A percentile compares a stretch with the other conserved stretches of the same genome.
These are phyloP conservation scores for Harrya chromipes DNA, from an alignment of 768 basidiomycete species.

Conservation along the genomic window DNA sequence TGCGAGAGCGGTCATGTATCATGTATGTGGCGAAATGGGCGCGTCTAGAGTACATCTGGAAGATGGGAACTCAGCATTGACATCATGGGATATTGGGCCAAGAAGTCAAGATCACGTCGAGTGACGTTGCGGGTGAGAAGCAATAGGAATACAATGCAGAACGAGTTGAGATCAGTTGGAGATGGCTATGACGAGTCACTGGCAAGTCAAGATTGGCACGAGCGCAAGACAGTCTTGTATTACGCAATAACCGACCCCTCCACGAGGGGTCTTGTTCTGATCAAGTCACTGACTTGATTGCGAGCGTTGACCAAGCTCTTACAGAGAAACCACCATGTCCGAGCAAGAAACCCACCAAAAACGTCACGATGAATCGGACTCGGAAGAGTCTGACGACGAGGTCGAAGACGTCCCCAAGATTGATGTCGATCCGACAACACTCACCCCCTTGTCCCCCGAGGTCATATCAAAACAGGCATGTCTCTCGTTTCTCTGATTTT, in stretches of 20 bases:
- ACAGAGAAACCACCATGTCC: constrained; percentile 46
- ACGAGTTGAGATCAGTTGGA: no score
- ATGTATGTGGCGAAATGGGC: no score
- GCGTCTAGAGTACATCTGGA: no score
- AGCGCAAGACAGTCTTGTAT: no score
- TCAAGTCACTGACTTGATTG: constrained; percentile 17
- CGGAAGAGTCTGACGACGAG: constrained; percentile 60
- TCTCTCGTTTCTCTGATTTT: background rate
- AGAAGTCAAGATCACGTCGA: no score
- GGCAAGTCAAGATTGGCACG: no score
- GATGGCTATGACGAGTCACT: no score
- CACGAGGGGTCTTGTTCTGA: constrained; percentile 11
- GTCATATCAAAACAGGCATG: constrained; percentile 90
- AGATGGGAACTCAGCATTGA: no score
- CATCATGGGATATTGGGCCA: no score
- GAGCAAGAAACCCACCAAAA: constrained; percentile 68
- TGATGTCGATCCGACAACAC: constrained; percentile 74
- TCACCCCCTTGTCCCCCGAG: constrained; percentile 86
- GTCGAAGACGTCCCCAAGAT: constrained; percentile 58
- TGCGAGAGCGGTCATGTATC: no score
- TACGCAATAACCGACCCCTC: constrained; percentile 12
- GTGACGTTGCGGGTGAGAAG: no score
- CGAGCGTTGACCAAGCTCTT: background rate
- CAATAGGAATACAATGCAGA: no score
- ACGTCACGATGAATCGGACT: constrained; percentile 64